Conservation (phyloP, 805 yeast species). For the Tetrapisispora namnaoensis region DNA sequence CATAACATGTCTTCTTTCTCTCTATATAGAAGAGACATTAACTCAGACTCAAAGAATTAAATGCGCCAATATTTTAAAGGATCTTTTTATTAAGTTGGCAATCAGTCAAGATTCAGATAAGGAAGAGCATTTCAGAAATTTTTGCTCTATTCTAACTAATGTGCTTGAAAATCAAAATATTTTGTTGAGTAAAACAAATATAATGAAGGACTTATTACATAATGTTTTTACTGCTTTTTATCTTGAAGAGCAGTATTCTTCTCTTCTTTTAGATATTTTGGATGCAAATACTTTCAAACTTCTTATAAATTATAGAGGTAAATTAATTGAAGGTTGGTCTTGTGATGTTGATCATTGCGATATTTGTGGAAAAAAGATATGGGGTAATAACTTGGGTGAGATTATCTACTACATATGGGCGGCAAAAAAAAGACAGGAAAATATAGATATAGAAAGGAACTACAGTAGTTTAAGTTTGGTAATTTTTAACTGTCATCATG, state of each 20-base stretch:
- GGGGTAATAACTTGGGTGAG: slow-evolving; percentile 55
- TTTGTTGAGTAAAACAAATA: slow-evolving; percentile 44
- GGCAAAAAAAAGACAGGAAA: slow-evolving; percentile 25
- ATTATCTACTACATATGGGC: slow-evolving; percentile 52
- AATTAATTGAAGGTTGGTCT: slow-evolving; percentile 55
- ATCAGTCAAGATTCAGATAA: slow-evolving; percentile 11
- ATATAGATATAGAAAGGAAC: background rate
- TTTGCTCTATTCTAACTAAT: slow-evolving; percentile 44
- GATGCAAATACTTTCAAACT: slow-evolving; percentile 46
- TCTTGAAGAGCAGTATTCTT: slow-evolving; percentile 50
- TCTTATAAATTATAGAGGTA: slow-evolving; percentile 34
- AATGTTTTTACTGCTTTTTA: slow-evolving; percentile 57
- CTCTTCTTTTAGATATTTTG: slow-evolving; percentile 42
- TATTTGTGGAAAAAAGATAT: slow-evolving; percentile 61
- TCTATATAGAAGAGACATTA: slow-evolving; percentile 6
- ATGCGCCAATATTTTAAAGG: slow-evolving; percentile 13
- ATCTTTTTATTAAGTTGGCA: slow-evolving; percentile 16
- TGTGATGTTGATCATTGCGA: slow-evolving; percentile 50
- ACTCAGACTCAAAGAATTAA: slow-evolving; percentile 2
- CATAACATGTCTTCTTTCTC: slow-evolving; percentile 14
- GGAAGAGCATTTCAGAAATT: slow-evolving; percentile 28
- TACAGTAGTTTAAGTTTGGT: slow-evolving; percentile 4
- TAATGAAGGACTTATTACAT: slow-evolving; percentile 47
- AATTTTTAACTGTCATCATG: slow-evolving; percentile 25
- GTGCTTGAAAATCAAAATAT: slow-evolving; percentile 42